Conservation (phyloP, 2,329 filamentous ascomycete species). For the Colletotrichum ledebouriae region DNA sequence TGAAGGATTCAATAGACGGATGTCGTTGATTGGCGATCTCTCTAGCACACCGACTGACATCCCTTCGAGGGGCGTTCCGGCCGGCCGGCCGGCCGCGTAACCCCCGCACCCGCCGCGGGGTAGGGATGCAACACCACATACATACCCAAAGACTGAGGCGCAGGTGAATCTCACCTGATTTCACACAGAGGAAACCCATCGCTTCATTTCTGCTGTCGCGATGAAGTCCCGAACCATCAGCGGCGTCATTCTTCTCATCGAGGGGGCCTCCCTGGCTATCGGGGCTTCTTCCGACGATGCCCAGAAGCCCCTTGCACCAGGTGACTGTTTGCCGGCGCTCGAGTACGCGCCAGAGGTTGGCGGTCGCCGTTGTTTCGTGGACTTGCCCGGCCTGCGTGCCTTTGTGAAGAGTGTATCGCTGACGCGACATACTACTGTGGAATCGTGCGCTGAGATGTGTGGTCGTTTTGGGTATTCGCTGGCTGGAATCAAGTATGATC, state of each 20-base stretch:
- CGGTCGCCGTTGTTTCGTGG: background rate
- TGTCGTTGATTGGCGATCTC: no score
- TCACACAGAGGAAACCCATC: background rate
- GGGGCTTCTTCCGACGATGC: background rate
- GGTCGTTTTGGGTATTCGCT: slow-evolving; percentile 6
- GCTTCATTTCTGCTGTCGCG: background rate
- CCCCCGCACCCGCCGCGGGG: slow-evolving; percentile 26
- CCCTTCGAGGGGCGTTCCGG: background rate
- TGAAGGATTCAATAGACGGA: no score
- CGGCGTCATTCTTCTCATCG: background rate
- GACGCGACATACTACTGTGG: background rate
- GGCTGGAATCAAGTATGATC: background rate
- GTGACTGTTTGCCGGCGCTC: slow-evolving; percentile 17
- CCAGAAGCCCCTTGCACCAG: slow-evolving; percentile 17
- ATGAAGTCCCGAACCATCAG: background rate
- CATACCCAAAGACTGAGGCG: background rate
- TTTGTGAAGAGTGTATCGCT: background rate
- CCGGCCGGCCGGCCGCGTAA: background rate
- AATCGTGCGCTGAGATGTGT: slow-evolving; percentile 1
- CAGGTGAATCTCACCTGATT: background rate
- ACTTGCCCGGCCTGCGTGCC: background rate
- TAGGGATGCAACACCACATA: slow-evolving; percentile 7
- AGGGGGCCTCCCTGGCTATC: background rate
- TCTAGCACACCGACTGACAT: no score
- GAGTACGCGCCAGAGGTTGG: background rate